phyloP scores from a whole-genome alignment of 768 basidiomycete genomes.

The Obba rivulosa region DNA sequence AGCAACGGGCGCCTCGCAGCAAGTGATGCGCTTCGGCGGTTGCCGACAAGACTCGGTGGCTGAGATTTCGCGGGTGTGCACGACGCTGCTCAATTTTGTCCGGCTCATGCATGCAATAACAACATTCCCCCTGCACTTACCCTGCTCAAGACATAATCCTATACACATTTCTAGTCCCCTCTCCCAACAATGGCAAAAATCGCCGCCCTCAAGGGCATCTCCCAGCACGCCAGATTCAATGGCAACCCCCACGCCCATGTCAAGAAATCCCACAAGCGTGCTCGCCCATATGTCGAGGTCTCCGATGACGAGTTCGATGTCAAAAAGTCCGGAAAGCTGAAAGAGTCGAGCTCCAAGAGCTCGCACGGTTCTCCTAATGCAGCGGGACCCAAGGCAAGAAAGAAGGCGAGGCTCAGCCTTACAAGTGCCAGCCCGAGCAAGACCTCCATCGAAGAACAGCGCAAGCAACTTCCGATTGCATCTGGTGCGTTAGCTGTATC shows the following conservation, averaged over 20 bases:
- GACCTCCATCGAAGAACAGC: constrained; percentile 50
- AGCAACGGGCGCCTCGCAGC: no score
- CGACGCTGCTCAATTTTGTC: not conserved
- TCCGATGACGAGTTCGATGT: constrained; percentile 25
- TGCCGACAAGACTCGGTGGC: not conserved
- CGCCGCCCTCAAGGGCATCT: constrained; percentile 16
- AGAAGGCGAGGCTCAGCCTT: constrained; percentile 1
- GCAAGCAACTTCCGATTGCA: constrained; percentile 72
- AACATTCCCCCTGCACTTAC: not conserved
- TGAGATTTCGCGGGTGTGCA: not conserved
- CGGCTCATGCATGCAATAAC: no score
- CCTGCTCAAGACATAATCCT: constrained; percentile 7
- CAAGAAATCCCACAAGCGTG: constrained; percentile 14
- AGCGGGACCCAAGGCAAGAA: not conserved
- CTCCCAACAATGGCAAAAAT: constrained; percentile 9
- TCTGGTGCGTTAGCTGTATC: constrained; percentile 43
- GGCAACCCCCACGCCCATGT: constrained; percentile 3
- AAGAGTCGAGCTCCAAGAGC: not conserved
- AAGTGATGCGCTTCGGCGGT: not conserved
- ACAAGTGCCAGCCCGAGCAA: constrained; percentile 8
- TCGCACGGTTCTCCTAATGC: not conserved
- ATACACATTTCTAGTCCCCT: no score
- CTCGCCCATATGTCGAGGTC: constrained; percentile 20
- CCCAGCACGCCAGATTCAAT: constrained; percentile 1
- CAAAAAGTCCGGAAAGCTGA: constrained; percentile 4